phyloP scores from a whole-genome alignment of 192 early-diverging fungal genomes.

The Physocladia obscura region DNA sequence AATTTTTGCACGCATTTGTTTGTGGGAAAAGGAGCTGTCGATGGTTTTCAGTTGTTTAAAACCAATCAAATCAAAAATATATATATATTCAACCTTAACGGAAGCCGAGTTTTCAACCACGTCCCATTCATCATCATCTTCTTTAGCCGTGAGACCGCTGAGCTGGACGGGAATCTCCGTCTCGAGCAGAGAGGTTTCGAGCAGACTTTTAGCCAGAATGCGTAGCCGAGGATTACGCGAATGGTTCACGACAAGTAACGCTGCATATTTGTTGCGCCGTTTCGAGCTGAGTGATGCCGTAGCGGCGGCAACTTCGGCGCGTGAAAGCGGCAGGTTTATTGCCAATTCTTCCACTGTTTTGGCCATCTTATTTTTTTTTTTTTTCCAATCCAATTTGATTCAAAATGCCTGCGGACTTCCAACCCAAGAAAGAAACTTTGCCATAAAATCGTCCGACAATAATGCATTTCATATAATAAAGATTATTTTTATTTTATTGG shows the following conservation, averaged over 20 bases:
- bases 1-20: conserved; percentile 6
- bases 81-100: background rate
- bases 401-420: background rate
- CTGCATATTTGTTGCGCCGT: background rate
- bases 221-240: background rate
- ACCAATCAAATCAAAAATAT: no score
- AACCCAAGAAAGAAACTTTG: background rate
- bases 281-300: background rate
- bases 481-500: no score
- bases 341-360: background rate
- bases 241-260: background rate
- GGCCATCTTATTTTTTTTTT: background rate
- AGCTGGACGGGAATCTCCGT: background rate
- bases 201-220: background rate
- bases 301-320: background rate
- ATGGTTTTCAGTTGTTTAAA: no score
- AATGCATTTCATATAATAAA: no score
- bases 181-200: background rate
- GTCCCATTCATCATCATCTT: background rate
- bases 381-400: background rate
- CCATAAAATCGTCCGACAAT: no score
- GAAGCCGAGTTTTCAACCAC: background rate
- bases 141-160: background rate
- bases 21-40: conserved; percentile 7
- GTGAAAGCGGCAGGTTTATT: background rate